phyloP scores from a whole-genome alignment of 371 early-diverging fungal genomes.

The Rhizopus arrhizus region DNA sequence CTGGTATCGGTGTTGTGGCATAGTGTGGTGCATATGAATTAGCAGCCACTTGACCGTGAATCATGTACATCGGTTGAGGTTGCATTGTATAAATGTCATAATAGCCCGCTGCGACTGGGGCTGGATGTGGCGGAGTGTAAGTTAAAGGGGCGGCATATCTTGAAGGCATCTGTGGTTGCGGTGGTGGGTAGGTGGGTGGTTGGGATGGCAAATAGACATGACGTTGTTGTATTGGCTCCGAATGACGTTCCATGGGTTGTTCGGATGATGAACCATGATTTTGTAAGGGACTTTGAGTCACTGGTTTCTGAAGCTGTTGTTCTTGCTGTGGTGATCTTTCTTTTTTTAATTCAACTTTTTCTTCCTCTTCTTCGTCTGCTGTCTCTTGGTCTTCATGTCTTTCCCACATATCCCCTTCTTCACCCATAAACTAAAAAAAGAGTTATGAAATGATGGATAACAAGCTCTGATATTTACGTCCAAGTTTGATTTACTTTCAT shows the following conservation, averaged over 20 bases:
- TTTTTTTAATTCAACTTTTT: conserved; percentile 13
- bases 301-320: background rate
- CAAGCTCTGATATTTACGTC: conserved; percentile 26
- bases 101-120: no score
- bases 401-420: background rate
- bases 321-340: conserved; percentile 1
- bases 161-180: no score
- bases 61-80: conserved; percentile 15
- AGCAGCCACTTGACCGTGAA: background rate
- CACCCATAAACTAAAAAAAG: conserved; percentile 20
- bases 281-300: no score
- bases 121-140: conserved; percentile 9
- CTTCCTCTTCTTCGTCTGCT: conserved; percentile 12
- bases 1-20: conserved; percentile 14
- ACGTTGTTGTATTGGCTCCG: no score
- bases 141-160: no score
- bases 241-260: no score
- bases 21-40: conserved; percentile 16
- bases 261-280: no score
- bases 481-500: conserved; percentile 51
- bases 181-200: no score
- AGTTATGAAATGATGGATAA: background rate
- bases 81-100: background rate
- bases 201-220: no score
- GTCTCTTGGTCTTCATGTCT: conserved; percentile 24